Percentiles rank a stretch among this genome's conserved stretches.
These are phyloP conservation scores for Alternaria sp. DNA, from an alignment of 2,329 filamentous ascomycete species.

Conservation along the genomic window DNA sequence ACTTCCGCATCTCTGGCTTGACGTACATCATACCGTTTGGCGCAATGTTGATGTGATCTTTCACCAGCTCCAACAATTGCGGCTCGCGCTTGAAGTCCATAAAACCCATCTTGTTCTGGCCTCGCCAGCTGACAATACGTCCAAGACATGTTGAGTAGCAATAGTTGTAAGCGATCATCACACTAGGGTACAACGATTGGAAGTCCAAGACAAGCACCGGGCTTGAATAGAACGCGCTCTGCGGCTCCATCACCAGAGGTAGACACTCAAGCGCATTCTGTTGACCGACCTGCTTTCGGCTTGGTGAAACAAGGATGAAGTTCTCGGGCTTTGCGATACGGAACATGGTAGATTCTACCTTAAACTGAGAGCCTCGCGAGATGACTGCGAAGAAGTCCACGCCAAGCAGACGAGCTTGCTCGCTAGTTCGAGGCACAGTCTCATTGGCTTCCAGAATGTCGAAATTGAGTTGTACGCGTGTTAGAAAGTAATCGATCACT, in stretches of 20 bases:
- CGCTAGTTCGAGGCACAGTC: constrained; percentile 85
- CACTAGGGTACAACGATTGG: constrained; percentile 92
- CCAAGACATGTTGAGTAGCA: constrained; percentile 98
- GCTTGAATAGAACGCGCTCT: constrained; percentile 91
- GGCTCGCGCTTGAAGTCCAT: constrained; percentile 82
- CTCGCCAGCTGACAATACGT: constrained; percentile 85
- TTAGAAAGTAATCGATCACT: constrained; percentile 78
- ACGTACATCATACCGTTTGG: constrained; percentile 98
- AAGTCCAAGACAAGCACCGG: constrained; percentile 93
- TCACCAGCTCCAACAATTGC: constrained; percentile 76
- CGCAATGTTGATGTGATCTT: constrained; percentile 88
- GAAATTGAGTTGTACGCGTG: constrained; percentile 80
- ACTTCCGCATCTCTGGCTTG: constrained; percentile 85
- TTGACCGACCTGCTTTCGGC: constrained; percentile 86
- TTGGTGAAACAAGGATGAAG: constrained; percentile 88
- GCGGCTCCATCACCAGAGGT: constrained; percentile 96
- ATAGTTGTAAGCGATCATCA: constrained; percentile 99
- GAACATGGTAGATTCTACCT: constrained; percentile 99
- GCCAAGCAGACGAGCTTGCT: constrained; percentile 90
- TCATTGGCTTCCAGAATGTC: constrained; percentile 92
- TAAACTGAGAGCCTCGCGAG: constrained; percentile 94
- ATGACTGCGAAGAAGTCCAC: constrained; percentile 98
- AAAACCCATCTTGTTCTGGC: constrained; percentile 93
- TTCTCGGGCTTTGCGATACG: constrained; percentile 97
- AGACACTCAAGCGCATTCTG: constrained; percentile 96